Base-by-base conservation (phyloP, 371 early-diverging fungal species). In the Mucor piriformis region DNA sequence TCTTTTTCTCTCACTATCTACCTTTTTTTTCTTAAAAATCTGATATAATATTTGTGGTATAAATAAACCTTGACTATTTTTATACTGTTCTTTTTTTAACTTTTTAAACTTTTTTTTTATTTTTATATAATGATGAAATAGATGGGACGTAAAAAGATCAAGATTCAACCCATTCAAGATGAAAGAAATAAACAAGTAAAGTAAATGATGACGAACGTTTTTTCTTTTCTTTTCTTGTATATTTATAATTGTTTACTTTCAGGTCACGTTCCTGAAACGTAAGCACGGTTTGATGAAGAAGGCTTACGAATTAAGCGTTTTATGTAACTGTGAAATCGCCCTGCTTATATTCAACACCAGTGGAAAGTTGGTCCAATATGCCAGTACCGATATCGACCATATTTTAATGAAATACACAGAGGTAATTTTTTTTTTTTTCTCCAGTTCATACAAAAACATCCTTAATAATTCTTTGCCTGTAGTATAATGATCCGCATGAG, bases 201-300 rank as follows among this genome's bases (percentile, higher is more conserved):
- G 8, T 24, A n/a, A 25, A 20, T 13, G 3, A 21, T 35, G 13
- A 12, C 32, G 12, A 7, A 29, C 21, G 2, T 46, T n/a, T 29
- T 29, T 8, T 8, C 29, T 6, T 29, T 8, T 29, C 8, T 29
- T 29, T 29, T 8, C 29, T 29, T 29, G 6, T 6, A 6, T 29
- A 29, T 29, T 29, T 29, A 6, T n/a, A n/a, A 4, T 29, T 29
- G 8, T 29, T 6, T 29, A 29, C 8, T 13, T 5, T 7, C 13
- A 95, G 84, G 91, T 91, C 40, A 81, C 99, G 10, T 99, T 99
- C 78, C 82, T 92, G 59, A 99, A 99, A 78, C 88, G 99, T 61
- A 99, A 99, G 79, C 88, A 90, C 57, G 99, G 99, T n/a, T 83
- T 99, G 54, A 95, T 99, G 93, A 99, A 99, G 77, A 99, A 99